phyloP scores from a whole-genome alignment of 352 stramenopile genomes.

The Blastocystis sp. region DNA sequence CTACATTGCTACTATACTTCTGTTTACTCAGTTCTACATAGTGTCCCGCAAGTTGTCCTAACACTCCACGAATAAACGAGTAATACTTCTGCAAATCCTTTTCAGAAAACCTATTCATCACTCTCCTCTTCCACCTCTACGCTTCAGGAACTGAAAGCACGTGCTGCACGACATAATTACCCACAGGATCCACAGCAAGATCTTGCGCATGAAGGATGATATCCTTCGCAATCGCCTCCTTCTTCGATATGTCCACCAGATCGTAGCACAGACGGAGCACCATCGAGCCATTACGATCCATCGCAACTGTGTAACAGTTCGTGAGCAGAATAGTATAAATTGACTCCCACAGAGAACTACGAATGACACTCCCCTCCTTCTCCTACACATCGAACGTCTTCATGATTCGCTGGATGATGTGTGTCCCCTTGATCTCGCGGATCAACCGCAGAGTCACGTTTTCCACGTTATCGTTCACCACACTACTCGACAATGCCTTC shows the following conservation, averaged over 20 bases:
- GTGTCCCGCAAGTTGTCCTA: not conserved
- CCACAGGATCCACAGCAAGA: conserved; percentile 16
- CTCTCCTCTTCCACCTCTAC: not conserved
- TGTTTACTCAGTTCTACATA: conserved; percentile 49
- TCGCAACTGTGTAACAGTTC: not conserved
- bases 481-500: not conserved
- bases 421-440: not conserved
- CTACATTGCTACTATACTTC: conserved; percentile 54
- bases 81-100: not conserved
- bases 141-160: not conserved
- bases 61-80: not conserved
- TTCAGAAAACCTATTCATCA: not conserved
- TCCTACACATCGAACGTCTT: conserved; percentile 5
- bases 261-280: conserved; percentile 34
- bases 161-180: conserved; percentile 54
- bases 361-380: not conserved
- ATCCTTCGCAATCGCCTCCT: not conserved
- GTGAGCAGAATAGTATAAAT: not conserved
- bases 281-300: conserved; percentile 18
- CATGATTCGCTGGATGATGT: conserved; percentile 40
- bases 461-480: not conserved
- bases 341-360: not conserved
- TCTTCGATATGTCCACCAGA: not conserved
- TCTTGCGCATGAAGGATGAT: conserved; percentile 2
- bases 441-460: conserved; percentile 1